phyloP scores from a whole-genome alignment of 352 stramenopile genomes.

The Phytophthora constricta region DNA sequence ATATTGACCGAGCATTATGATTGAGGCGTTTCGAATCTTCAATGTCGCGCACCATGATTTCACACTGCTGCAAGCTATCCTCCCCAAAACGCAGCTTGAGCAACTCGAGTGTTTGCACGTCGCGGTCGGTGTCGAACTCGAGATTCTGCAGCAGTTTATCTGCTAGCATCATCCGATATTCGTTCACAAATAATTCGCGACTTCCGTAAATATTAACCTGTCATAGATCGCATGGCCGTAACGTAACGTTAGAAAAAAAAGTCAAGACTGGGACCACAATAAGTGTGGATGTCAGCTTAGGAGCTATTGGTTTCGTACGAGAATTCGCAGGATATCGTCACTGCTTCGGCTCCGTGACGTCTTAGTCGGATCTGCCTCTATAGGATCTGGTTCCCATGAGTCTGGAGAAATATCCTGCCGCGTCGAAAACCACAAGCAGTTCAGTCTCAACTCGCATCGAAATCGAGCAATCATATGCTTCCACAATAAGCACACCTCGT shows the following conservation, averaged over 20 bases:
- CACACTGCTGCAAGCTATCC: conserved; percentile 93
- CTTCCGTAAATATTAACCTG: conserved; percentile 97
- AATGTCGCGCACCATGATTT: conserved; percentile 99
- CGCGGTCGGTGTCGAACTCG: conserved; percentile 94
- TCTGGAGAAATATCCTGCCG: conserved; percentile 76
- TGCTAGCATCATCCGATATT: conserved; percentile 98
- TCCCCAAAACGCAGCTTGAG: conserved; percentile 98
- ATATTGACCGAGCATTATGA: conserved; percentile 80
- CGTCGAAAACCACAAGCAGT: background rate
- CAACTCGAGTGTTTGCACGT: conserved; percentile 96
- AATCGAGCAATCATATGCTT: background rate
- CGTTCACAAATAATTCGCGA: conserved; percentile 98
- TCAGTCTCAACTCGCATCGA: too few relatives aligned
- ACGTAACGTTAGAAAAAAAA: too few relatives aligned
- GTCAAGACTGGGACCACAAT: too few relatives aligned
- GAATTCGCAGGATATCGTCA: conserved; percentile 96
- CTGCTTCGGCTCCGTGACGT: conserved; percentile 78
- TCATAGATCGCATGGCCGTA: too few relatives aligned
- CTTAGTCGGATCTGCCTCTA: conserved; percentile 86
- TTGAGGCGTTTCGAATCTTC: conserved; percentile 97
- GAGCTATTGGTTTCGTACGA: conserved; percentile 84
- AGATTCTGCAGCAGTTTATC: conserved; percentile 96
- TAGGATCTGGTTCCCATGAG: conserved; percentile 92
- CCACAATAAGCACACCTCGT: conserved; percentile 66
- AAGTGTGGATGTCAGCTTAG: too few relatives aligned